Evolutionary conservation across 1,284 basidiomycete species (phyloP).

Genomic region (Rhodotorula sp.): DNA sequence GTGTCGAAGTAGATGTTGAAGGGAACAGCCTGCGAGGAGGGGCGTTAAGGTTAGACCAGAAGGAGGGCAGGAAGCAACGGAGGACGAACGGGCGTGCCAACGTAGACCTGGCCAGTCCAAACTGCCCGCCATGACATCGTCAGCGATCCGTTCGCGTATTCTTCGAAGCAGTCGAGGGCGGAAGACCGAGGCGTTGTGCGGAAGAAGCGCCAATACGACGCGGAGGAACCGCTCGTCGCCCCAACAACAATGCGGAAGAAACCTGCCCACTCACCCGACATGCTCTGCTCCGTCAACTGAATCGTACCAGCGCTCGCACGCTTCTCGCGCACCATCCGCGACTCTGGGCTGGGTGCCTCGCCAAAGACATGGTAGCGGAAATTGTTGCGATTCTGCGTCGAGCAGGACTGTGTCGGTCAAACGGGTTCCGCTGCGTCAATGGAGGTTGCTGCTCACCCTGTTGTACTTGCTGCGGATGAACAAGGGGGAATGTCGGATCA

Average conservation of each 20-base stretch:
- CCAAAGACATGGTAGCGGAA: not conserved
- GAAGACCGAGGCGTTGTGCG: no score
- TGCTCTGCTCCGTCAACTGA: not conserved
- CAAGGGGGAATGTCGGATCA: not conserved
- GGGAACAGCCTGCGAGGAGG: constrained; percentile 44
- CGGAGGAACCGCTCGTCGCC: no score
- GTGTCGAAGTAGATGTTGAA: constrained; percentile 50
- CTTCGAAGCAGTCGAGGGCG: no score
- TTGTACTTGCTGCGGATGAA: constrained; percentile 27
- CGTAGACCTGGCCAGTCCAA: constrained; percentile 26
- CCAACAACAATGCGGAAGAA: not conserved
- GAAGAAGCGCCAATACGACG: no score
- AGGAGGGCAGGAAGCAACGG: not conserved
- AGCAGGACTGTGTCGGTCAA: not conserved
- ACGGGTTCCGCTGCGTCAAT: not conserved
- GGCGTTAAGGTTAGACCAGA: constrained; percentile 39
- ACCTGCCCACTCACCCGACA: not conserved
- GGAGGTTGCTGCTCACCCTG: constrained; percentile 1
- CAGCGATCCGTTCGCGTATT: not conserved
- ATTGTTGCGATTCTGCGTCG: constrained; percentile 10
- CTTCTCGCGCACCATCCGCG: constrained; percentile 8
- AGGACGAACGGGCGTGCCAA: constrained; percentile 25
- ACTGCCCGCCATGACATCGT: not conserved
- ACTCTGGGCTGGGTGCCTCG: not conserved
- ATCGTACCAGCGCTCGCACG: constrained; percentile 5